These are phyloP conservation scores for Datisca glomerata DNA, from an alignment of 306 rosid species.

Conservation along the genomic window DNA sequence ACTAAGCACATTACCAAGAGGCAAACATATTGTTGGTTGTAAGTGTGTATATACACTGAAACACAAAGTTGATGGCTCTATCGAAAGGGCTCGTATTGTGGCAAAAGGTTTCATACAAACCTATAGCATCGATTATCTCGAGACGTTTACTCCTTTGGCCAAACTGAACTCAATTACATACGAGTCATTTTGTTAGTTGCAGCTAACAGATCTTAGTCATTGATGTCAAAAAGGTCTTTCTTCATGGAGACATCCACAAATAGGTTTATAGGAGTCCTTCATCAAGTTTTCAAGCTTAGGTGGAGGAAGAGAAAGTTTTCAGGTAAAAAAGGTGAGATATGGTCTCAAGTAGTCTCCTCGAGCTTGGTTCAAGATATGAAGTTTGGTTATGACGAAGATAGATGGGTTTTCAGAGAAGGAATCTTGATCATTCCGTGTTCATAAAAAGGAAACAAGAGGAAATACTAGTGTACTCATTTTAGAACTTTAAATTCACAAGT, in stretches of 20 bases:
- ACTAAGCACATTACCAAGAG: neutral
- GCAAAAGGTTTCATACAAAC: neutral
- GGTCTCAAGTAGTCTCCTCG: constrained; percentile 4
- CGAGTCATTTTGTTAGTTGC: neutral
- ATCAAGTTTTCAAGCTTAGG: no score
- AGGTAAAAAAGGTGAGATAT: neutral
- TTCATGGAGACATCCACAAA: no score
- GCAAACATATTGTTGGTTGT: neutral
- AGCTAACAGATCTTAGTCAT: neutral
- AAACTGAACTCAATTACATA: neutral
- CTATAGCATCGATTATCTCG: no score
- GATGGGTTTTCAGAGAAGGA: constrained; percentile 4
- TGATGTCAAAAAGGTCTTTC: no score
- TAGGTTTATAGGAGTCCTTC: no score
- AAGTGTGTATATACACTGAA: neutral
- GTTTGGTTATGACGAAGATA: no score
- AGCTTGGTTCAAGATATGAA: no score
- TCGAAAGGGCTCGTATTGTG: neutral
- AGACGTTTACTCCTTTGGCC: no score
- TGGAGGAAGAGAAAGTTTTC: constrained; percentile 2
- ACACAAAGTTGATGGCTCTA: constrained; percentile 4
- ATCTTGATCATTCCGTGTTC: neutral
- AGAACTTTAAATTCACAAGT: constrained; percentile 1
- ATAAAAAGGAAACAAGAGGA: constrained; percentile 2
- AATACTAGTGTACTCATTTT: constrained; percentile 1